These are phyloP conservation scores for Spathaspora sp. DNA, from an alignment of 1,139 yeast species.

Conservation along the genomic window DNA sequence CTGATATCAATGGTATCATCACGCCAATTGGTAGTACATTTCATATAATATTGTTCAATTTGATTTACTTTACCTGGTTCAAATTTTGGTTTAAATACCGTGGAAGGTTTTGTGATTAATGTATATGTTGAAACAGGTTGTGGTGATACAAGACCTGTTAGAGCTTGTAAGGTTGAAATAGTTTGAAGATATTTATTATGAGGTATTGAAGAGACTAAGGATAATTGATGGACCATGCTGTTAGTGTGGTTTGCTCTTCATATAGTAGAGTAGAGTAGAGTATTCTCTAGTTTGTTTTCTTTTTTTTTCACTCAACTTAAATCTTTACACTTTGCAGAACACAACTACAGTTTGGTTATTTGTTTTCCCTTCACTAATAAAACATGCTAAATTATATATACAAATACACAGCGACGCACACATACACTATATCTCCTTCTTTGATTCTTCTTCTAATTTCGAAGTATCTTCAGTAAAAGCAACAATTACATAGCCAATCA, in stretches of 20 bases:
- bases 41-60: conserved; percentile 48
- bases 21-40: conserved; percentile 45
- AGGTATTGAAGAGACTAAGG: conserved; percentile 42
- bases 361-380: background rate
- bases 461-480: conserved; percentile 80
- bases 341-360: background rate
- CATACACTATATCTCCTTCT: conserved; percentile 12
- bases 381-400: background rate
- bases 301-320: background rate
- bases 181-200: conserved; percentile 44
- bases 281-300: background rate
- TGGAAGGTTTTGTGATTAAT: conserved; percentile 42
- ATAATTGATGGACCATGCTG: conserved; percentile 44
- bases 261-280: background rate
- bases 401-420: background rate
- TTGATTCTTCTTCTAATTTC: conserved; percentile 12
- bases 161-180: conserved; percentile 44
- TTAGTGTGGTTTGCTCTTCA: background rate
- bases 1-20: conserved; percentile 30
- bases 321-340: background rate
- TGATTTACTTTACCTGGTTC: conserved; percentile 54
- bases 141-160: conserved; percentile 42
- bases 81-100: conserved; percentile 45
- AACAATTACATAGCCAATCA: conserved; percentile 79
- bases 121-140: conserved; percentile 45